Conservation (phyloP, 192 early-diverging fungal species). For the Entophlyctis helioformis region DNA sequence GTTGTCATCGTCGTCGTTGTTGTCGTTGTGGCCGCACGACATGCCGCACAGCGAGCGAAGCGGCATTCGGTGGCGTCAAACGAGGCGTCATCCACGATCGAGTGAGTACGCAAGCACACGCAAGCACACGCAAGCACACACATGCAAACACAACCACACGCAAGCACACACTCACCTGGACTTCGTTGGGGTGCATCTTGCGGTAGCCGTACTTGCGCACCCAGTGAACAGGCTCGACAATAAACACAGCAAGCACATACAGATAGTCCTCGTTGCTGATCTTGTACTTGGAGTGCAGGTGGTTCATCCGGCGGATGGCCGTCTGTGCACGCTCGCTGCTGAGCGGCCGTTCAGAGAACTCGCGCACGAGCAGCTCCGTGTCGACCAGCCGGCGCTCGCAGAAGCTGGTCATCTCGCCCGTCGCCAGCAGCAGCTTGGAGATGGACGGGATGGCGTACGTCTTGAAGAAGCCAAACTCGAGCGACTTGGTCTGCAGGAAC, state of each 20-base stretch:
- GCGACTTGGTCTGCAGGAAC: background rate
- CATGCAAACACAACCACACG: too few species aligned
- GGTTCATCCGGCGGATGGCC: conserved; percentile 3
- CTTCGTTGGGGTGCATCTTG: background rate
- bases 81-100: too few species aligned
- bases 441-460: conserved; percentile 29
- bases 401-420: conserved; percentile 20
- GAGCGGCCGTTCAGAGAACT: conserved; percentile 9
- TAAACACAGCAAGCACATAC: conserved; percentile 1
- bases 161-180: too few species aligned
- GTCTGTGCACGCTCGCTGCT: conserved; percentile 4
- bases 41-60: too few species aligned
- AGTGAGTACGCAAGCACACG: too few species aligned
- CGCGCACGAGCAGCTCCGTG: conserved; percentile 6
- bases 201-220: background rate
- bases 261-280: conserved; percentile 1
- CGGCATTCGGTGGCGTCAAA: too few species aligned
- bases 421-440: conserved; percentile 19
- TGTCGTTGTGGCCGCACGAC: too few species aligned
- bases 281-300: background rate
- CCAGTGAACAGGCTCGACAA: background rate
- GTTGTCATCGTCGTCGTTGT: too few species aligned
- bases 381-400: too few species aligned
- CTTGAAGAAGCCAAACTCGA: conserved; percentile 30
- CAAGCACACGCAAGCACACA: too few species aligned